Evolutionary conservation across 768 basidiomycete genomes (phyloP).

Genomic region (Suillus alpinus): DNA sequence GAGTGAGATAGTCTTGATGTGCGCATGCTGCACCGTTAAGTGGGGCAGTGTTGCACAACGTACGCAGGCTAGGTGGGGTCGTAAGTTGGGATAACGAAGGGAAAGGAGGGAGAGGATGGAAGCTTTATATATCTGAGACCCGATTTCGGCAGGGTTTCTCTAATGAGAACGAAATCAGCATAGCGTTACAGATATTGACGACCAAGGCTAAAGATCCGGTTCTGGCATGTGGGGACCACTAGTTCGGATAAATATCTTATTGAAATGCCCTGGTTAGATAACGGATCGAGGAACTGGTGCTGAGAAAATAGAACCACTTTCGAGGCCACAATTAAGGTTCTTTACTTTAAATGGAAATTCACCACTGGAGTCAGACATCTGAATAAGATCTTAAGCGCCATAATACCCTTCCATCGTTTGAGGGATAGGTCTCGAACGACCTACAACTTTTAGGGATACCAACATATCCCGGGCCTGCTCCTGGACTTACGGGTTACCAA

Average conservation of each 20-base stretch:
- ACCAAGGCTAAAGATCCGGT: slow-evolving; percentile 50
- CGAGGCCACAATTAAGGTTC: slow-evolving; percentile 13
- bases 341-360: slow-evolving; percentile 45
- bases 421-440: neutral
- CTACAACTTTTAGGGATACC: too few species aligned
- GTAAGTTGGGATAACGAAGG: slow-evolving; percentile 10
- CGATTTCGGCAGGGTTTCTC: slow-evolving; percentile 26
- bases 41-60: neutral
- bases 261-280: slow-evolving; percentile 33
- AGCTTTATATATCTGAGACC: slow-evolving; percentile 35
- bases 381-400: slow-evolving; percentile 23
- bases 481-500: neutral
- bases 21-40: slow-evolving; percentile 16
- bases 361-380: slow-evolving; percentile 43
- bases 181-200: slow-evolving; percentile 8
- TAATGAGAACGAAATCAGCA: slow-evolving; percentile 12
- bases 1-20: slow-evolving; percentile 17
- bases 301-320: slow-evolving; percentile 17
- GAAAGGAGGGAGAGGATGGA: slow-evolving; percentile 16
- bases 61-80: slow-evolving; percentile 2
- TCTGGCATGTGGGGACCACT: slow-evolving; percentile 24
- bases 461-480: too few species aligned
- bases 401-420: too few species aligned
- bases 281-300: slow-evolving; percentile 21
- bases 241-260: slow-evolving; percentile 26